Percentiles rank a stretch among this genome's conserved stretches.
These are phyloP conservation scores for Nemania sp. DNA, from an alignment of 2,329 filamentous ascomycete genomes.

Conservation along the genomic window DNA sequence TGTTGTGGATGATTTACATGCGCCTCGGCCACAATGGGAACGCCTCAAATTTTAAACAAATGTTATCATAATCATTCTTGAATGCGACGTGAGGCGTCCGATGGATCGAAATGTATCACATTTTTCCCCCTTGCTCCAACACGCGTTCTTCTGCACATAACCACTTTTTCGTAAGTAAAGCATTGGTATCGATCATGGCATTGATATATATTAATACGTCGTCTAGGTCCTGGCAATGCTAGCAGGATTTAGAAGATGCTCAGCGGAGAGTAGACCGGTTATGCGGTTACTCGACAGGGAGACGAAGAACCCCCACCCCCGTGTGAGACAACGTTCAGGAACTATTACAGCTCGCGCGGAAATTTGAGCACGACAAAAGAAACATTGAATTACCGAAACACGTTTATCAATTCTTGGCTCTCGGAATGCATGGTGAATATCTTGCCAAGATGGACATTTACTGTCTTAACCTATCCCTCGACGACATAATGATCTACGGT, in stretches of 20 bases:
- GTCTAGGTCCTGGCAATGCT: no score
- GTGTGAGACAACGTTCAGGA: slow-evolving; percentile 27
- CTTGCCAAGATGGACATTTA: slow-evolving; percentile 44
- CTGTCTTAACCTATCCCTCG: slow-evolving; percentile 40
- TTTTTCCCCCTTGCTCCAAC: neutral
- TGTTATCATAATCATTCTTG: neutral
- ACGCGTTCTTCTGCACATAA: neutral
- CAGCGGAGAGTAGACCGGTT: slow-evolving; percentile 3
- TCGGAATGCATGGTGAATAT: slow-evolving; percentile 33
- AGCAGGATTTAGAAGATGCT: no score
- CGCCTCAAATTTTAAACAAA: neutral
- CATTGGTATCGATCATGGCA: slow-evolving; percentile 1
- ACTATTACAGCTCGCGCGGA: slow-evolving; percentile 5
- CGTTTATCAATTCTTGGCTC: slow-evolving; percentile 16
- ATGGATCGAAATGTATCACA: neutral
- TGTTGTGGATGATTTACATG: neutral
- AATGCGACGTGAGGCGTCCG: neutral
- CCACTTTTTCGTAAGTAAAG: neutral
- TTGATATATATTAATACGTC: no score
- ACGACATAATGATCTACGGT: slow-evolving; percentile 37
- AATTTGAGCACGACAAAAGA: neutral
- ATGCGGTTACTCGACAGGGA: neutral
- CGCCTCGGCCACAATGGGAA: neutral
- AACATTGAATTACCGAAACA: slow-evolving; percentile 18
- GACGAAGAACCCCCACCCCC: slow-evolving; percentile 9